phyloP scores from a whole-genome alignment of 495 filamentous ascomycete genomes.

The Penicillium maclennaniae region DNA sequence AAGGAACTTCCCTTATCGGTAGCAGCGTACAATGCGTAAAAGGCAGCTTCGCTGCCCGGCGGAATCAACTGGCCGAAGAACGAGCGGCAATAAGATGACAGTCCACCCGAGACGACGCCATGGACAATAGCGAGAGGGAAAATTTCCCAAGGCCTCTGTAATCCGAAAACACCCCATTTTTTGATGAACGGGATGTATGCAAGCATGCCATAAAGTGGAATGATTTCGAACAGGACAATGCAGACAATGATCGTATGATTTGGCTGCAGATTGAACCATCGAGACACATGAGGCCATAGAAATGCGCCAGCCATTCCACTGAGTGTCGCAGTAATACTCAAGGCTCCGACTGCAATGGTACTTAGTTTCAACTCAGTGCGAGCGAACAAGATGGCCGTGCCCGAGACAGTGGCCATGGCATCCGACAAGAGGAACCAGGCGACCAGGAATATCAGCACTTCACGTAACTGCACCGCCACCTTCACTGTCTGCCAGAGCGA shows the following conservation, averaged over 20 bases:
- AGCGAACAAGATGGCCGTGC: constrained; percentile 87
- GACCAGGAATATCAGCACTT: constrained; percentile 76
- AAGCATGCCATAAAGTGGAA: constrained; percentile 80
- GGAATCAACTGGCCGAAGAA: constrained; percentile 83
- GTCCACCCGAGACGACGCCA: constrained; percentile 78
- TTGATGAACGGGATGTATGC: constrained; percentile 76
- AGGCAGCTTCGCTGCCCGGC: constrained; percentile 85
- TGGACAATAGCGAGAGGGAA: constrained; percentile 81
- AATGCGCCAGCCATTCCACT: constrained; percentile 81
- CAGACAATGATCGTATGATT: constrained; percentile 81
- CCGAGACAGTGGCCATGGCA: constrained; percentile 83
- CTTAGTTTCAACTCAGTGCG: constrained; percentile 83
- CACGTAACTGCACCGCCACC: constrained; percentile 67
- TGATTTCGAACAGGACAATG: constrained; percentile 78
- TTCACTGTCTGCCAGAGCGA: constrained; percentile 73
- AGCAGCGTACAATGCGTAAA: constrained; percentile 89
- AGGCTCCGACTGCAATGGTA: constrained; percentile 67
- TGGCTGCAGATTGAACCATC: constrained; percentile 56
- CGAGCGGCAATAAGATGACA: constrained; percentile 80
- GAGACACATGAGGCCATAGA: constrained; percentile 70
- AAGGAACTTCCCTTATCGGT: constrained; percentile 90
- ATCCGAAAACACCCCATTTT: constrained; percentile 67
- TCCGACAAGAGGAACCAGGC: constrained; percentile 91
- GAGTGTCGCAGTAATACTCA: constrained; percentile 77
- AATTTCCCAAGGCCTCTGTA: constrained; percentile 90